A percentile compares a stretch with the other conserved stretches of the same genome.
Conservation (phyloP, 352 stramenopile species). For the Globisporangium apiculatum region DNA sequence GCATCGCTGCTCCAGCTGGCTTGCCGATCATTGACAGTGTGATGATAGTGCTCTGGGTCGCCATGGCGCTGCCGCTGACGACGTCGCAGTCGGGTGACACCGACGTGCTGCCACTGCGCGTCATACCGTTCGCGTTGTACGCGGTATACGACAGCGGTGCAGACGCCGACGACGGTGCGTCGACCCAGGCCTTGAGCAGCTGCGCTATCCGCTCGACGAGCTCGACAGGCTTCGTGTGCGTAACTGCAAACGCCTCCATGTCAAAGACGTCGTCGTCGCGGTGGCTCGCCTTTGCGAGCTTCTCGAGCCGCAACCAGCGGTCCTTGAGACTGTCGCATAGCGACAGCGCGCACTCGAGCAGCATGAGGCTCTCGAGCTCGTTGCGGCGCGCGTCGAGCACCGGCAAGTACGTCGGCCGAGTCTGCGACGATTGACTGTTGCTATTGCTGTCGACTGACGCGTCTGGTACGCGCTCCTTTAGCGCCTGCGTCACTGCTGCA, state of each 20-base stretch:
- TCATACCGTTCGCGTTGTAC: not conserved
- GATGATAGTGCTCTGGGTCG: conserved; percentile 8
- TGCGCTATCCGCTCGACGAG: conserved; percentile 44
- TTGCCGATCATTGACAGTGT: conserved; percentile 14
- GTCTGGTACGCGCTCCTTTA: conserved; percentile 15
- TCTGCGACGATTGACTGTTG: not conserved
- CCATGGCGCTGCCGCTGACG: not conserved
- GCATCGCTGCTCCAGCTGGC: not conserved
- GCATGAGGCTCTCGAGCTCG: conserved; percentile 30
- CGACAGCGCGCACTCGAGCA: conserved; percentile 50
- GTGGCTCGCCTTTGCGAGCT: conserved; percentile 23
- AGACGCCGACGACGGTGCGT: not conserved
- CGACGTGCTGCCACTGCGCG: not conserved
- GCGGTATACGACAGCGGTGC: not conserved
- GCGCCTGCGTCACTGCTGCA: conserved; percentile 33
- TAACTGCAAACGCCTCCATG: conserved; percentile 50
- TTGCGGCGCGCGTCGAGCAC: conserved; percentile 32
- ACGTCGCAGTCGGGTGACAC: conserved; percentile 9
- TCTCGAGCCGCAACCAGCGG: conserved; percentile 53
- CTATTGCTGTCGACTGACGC: not conserved
- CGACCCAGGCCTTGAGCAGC: conserved; percentile 56
- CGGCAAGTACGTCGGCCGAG: conserved; percentile 40
- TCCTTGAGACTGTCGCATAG: conserved; percentile 56
- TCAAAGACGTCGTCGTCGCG: conserved; percentile 32
- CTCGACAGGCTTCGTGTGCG: conserved; percentile 39